Percentiles rank a stretch among this genome's conserved stretches.
phyloP scores from a whole-genome alignment of 2,329 filamentous ascomycete species.

The Epichloe sibirici region DNA sequence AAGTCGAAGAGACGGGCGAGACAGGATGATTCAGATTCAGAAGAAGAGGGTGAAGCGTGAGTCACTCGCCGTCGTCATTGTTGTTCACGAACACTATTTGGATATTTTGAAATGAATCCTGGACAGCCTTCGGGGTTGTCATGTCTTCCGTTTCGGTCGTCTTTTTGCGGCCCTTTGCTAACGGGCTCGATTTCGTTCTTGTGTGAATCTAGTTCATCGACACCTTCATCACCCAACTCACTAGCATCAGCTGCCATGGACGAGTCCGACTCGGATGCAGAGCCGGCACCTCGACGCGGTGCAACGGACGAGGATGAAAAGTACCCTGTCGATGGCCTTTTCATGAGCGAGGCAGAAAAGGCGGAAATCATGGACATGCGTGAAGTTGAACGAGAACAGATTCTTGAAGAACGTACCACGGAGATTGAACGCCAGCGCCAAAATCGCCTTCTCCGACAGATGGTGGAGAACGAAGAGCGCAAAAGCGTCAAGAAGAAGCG shows the following conservation, averaged over 20 bases:
- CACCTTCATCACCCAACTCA: constrained; percentile 58
- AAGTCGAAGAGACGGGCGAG: constrained; percentile 36
- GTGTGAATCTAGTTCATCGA: constrained; percentile 46
- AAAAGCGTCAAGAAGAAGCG: constrained; percentile 49
- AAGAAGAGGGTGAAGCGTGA: constrained; percentile 52
- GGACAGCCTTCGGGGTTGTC: background rate
- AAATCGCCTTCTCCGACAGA: constrained; percentile 67
- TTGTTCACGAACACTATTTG: background rate
- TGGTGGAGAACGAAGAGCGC: constrained; percentile 56
- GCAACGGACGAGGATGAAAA: constrained; percentile 47
- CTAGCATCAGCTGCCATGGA: constrained; percentile 80
- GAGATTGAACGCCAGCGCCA: constrained; percentile 74
- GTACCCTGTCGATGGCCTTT: constrained; percentile 83
- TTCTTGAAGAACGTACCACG: constrained; percentile 76
- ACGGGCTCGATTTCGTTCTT: background rate
- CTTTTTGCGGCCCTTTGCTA: constrained; percentile 1
- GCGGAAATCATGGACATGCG: constrained; percentile 71
- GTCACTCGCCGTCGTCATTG: constrained; percentile 9
- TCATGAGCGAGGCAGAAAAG: constrained; percentile 61
- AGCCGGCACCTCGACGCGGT: constrained; percentile 26
- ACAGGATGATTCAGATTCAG: constrained; percentile 28
- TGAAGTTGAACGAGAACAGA: constrained; percentile 81
- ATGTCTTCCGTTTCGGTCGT: background rate
- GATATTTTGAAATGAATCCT: background rate
- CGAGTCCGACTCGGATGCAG: constrained; percentile 58